Evolutionary conservation across 140 eudicot genomes (phyloP).

Genomic region (Erigeron philadelphicus): DNA sequence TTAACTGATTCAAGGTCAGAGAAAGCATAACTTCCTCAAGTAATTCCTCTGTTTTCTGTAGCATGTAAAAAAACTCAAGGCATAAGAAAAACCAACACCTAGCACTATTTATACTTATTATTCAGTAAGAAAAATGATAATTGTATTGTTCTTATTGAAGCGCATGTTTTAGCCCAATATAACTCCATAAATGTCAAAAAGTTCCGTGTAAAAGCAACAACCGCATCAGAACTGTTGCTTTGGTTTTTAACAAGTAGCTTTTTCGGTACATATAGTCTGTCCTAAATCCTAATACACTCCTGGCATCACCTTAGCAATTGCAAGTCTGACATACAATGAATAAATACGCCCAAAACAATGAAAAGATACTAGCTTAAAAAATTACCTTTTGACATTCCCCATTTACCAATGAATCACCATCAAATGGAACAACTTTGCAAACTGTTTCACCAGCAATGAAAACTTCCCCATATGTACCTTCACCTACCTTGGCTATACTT

Average conservation of each 20-base stretch:
- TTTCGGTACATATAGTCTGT: background rate
- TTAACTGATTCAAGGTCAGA: constrained; percentile 64
- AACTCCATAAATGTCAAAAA: background rate
- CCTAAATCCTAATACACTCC: background rate
- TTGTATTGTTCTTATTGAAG: background rate
- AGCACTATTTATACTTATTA: background rate
- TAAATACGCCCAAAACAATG: background rate
- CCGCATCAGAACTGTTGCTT: background rate
- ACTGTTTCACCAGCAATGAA: constrained; percentile 70
- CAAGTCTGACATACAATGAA: background rate
- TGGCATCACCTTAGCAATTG: background rate
- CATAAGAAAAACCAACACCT: constrained; percentile 6
- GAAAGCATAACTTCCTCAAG: constrained; percentile 90
- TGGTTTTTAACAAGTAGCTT: too few relatives aligned
- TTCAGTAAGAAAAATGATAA: background rate
- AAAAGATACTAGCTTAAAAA: background rate
- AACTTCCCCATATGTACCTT: constrained; percentile 97
- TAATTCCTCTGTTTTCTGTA: constrained; percentile 76
- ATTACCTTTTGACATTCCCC: constrained; percentile 96
- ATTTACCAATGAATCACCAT: constrained; percentile 75
- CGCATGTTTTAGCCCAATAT: background rate
- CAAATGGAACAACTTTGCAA: constrained; percentile 86
- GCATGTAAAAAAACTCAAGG: constrained; percentile 16
- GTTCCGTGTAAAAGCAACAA: constrained; percentile 3
- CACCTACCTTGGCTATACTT: constrained; percentile 73